These are phyloP conservation scores for Mycena alexandri DNA, from an alignment of 768 basidiomycete genomes.

Conservation along the genomic window DNA sequence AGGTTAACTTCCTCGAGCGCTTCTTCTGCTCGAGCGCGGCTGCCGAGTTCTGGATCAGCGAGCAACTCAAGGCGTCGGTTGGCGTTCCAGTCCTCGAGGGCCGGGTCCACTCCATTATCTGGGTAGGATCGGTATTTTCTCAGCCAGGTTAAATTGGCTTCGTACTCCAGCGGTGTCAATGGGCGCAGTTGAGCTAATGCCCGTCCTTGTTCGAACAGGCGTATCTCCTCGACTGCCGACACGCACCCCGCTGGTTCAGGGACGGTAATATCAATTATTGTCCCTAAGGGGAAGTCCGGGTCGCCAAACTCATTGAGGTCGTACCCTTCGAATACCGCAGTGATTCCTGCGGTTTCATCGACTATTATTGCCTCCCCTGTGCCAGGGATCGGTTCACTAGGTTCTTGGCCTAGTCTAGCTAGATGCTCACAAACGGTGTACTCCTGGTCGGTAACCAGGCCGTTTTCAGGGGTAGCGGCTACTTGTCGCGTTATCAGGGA, in stretches of 20 bases:
- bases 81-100: too few species aligned
- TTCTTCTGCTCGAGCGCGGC: too few species aligned
- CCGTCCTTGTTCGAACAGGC: background rate
- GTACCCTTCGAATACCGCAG: background rate
- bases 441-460: background rate
- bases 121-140: too few species aligned
- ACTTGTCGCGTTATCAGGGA: background rate
- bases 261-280: background rate
- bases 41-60: too few species aligned
- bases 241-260: background rate
- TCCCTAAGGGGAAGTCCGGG: background rate
- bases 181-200: too few species aligned
- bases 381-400: background rate
- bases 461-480: conserved; percentile 1
- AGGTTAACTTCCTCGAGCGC: too few species aligned
- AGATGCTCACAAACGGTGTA: conserved; percentile 19
- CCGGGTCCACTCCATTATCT: too few species aligned
- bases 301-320: background rate
- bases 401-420: background rate
- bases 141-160: too few species aligned
- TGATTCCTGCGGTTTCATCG: too few species aligned
- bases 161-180: too few species aligned
- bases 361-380: too few species aligned
- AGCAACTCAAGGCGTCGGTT: too few species aligned
- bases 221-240: background rate